Evolutionary conservation across 257 asterid genomes (phyloP), one percentile per base, ranked within the genome.

Genomic region (Cordia subcordata): DNA sequence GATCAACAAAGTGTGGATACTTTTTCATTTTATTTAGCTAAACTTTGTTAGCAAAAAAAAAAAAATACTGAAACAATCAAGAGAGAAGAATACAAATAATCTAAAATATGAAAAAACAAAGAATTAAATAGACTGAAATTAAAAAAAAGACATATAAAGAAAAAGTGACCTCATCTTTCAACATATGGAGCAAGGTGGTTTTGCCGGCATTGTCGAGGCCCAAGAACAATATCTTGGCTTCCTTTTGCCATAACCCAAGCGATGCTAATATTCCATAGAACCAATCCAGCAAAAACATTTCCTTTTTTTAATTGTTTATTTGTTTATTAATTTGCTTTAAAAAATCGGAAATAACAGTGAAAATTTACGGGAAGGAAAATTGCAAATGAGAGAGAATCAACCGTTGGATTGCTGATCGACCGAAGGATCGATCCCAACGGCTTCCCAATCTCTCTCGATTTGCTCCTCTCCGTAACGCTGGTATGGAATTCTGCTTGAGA

Each of bases 171-270:
- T 90, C 98, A 62, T 87, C 96, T 70, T 90, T 87, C 62, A 85
- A 84, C 97, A 90, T 87, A 69, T 90, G 96, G 55, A 90, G 97
- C 68, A 90, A 81, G 59, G 97, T 90, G 67, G 98, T 90, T 65
- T 90, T 90, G 68, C 96, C 98, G 50, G 98, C 94, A 70, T 90
- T 90, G 72, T 90, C 98, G 62, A 90, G 96, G 64, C 98, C 98
- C 55, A 90, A 50, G 61, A 90, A 90, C 70, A 90, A 81, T 69
- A 90, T 90, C 79, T 90, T 90, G 22, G 96, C 98, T 80, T 90
- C 98, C 70, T 90, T 90, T 53, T 90, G 98, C 98, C 98, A 90
- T 35, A 90, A 70, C 1, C 98, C 98, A 0, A 90, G 84, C 56
- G 98, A 85, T 14, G 98, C 98, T 21, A 90, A 82, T 49, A 87